Evolutionary conservation across 805 yeast genomes (phyloP).

Genomic region (Wickerhamomyces hampshirensis): DNA sequence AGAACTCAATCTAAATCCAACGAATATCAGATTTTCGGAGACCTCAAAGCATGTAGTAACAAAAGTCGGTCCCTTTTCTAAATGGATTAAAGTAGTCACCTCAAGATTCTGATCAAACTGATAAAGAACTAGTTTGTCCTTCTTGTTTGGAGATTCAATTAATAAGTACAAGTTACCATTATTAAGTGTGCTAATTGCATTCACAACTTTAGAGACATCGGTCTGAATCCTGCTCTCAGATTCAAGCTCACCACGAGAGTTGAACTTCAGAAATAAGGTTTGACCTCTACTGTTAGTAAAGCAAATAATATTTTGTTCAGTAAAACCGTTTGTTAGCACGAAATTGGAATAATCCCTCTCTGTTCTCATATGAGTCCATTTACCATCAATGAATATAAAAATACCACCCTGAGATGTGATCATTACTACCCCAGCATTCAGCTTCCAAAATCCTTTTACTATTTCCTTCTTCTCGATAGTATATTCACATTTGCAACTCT

Average conservation of each 20-base stretch:
- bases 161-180: conserved; percentile 34
- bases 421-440: conserved; percentile 40
- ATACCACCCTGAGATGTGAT: conserved; percentile 60
- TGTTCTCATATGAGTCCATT: conserved; percentile 27
- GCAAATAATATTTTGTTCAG: conserved; percentile 28
- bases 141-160: conserved; percentile 66
- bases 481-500: conserved; percentile 19
- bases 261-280: conserved; percentile 38
- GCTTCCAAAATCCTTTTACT: conserved; percentile 54
- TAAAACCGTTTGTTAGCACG: conserved; percentile 39
- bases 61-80: conserved; percentile 44
- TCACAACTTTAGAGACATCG: conserved; percentile 43
- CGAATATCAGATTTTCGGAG: conserved; percentile 40
- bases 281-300: conserved; percentile 39
- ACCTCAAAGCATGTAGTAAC: conserved; percentile 53
- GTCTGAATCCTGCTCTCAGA: conserved; percentile 20
- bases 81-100: conserved; percentile 15
- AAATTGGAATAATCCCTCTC: conserved; percentile 31
- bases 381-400: conserved; percentile 22
- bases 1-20: conserved; percentile 73
- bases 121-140: conserved; percentile 43
- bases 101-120: conserved; percentile 31
- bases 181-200: conserved; percentile 34
- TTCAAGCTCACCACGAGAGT: conserved; percentile 29
- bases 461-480: conserved; percentile 43